Percentiles rank a stretch among this genome's conserved stretches.
phyloP scores from a whole-genome alignment of 495 filamentous ascomycete genomes.

The Cladorrhinum samala region DNA sequence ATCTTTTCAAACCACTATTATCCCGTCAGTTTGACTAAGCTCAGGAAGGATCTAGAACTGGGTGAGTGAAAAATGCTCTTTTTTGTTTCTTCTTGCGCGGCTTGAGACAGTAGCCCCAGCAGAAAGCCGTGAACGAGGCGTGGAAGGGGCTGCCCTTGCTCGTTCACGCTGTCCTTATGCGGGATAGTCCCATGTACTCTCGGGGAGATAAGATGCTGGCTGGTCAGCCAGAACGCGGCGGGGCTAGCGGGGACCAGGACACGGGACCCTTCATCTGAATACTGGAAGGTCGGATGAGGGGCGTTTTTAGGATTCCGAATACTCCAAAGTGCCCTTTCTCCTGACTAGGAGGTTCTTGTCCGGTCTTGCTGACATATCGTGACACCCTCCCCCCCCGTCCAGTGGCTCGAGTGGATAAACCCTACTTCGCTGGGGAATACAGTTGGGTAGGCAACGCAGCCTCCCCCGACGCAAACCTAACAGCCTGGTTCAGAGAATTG shows the following conservation, averaged over 20 bases:
- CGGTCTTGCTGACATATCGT: background rate
- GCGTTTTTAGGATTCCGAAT: background rate
- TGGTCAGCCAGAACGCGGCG: background rate
- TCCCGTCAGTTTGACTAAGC: slow-evolving; percentile 38
- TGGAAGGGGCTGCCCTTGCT: background rate
- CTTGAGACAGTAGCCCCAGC: background rate
- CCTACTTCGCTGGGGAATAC: slow-evolving; percentile 49
- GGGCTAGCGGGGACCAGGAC: background rate
- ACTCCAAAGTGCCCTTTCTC: background rate
- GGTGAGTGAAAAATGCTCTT: slow-evolving; percentile 19
- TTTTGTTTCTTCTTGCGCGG: background rate
- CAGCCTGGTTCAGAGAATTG: slow-evolving; percentile 40
- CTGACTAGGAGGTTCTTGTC: background rate
- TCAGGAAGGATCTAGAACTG: slow-evolving; percentile 36
- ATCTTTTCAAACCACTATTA: slow-evolving; percentile 52
- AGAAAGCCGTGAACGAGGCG: background rate
- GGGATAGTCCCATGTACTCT: background rate
- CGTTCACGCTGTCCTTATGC: background rate
- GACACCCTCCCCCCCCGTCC: background rate
- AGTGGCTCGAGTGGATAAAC: slow-evolving; percentile 31
- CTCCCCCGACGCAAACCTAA: slow-evolving; percentile 27
- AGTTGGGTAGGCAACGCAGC: slow-evolving; percentile 38
- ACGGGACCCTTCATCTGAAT: background rate
- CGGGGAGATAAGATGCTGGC: background rate
- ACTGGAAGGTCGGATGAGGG: background rate